A percentile compares a stretch with the other conserved stretches of the same genome.
These are phyloP conservation scores for Sanghuangporus sanghuang DNA, from an alignment of 1,284 basidiomycete genomes.

Conservation along the genomic window DNA sequence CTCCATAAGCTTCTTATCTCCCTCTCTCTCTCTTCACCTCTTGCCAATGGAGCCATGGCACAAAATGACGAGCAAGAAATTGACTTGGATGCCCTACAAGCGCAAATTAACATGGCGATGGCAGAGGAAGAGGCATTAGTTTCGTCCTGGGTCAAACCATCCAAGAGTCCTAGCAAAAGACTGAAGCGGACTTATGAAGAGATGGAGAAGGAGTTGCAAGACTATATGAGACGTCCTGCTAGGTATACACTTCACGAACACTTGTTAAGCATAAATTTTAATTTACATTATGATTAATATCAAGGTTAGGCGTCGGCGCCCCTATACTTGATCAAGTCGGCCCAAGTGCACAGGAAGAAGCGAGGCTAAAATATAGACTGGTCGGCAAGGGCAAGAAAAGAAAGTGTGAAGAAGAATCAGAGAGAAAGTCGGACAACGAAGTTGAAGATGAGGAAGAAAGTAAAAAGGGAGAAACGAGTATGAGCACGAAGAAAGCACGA, in stretches of 20 bases:
- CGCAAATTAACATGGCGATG: constrained; percentile 74
- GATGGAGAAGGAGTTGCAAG: constrained; percentile 51
- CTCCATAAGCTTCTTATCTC: background rate
- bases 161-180: constrained; percentile 27
- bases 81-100: constrained; percentile 61
- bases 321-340: constrained; percentile 42
- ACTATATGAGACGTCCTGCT: constrained; percentile 59
- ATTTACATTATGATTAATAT: background rate
- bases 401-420: constrained; percentile 20
- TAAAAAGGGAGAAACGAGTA: constrained; percentile 6
- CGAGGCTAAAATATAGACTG: constrained; percentile 52
- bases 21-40: background rate
- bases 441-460: constrained; percentile 27
- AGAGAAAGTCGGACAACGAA: constrained; percentile 28
- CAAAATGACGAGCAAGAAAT: constrained; percentile 39
- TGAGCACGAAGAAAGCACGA: constrained; percentile 12
- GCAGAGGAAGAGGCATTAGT: constrained; percentile 65
- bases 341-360: constrained; percentile 37
- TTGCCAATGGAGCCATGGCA: constrained; percentile 1
- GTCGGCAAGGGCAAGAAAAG: constrained; percentile 45
- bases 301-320: constrained; percentile 67
- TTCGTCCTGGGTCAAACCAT: constrained; percentile 65
- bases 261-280: background rate
- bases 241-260: constrained; percentile 39
- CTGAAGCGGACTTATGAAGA: constrained; percentile 23